These are phyloP conservation scores for Plasmodium ovale DNA, from an alignment of 169 alveolate species.

Conservation along the genomic window DNA sequence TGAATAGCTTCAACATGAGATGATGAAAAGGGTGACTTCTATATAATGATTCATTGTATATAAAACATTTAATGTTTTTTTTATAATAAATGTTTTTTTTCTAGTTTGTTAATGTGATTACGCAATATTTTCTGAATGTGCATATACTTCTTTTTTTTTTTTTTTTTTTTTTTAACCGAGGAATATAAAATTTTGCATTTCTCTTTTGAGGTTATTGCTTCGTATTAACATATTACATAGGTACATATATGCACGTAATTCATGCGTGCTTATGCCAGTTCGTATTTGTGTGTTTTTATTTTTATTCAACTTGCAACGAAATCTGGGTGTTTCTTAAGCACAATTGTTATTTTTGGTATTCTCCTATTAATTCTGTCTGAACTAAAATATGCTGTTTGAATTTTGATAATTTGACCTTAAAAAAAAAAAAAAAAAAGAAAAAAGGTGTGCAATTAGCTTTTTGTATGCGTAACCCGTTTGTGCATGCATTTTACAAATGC, in stretches of 20 bases:
- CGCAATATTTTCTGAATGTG: not conserved
- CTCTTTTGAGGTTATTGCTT: not conserved
- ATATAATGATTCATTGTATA: not conserved
- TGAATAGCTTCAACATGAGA: not conserved
- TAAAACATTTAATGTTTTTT: too few species aligned
- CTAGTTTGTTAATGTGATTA: too few species aligned
- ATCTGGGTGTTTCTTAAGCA: conserved; percentile 73
- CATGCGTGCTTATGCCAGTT: not conserved
- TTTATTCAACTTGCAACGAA: conserved; percentile 50
- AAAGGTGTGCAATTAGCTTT: not conserved
- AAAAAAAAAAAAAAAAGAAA: conserved; percentile 19
- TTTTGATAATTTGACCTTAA: conserved; percentile 78
- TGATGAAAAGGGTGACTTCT: not conserved
- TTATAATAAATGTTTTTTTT: too few species aligned
- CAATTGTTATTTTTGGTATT: conserved; percentile 82
- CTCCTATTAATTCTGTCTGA: conserved; percentile 79
- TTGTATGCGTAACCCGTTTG: not conserved
- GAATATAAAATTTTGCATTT: not conserved
- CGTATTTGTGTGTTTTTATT: not conserved
- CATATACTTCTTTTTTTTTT: not conserved
- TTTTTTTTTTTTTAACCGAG: not conserved
- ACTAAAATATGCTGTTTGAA: conserved; percentile 81
- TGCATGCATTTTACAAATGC: not conserved
- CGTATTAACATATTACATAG: not conserved
- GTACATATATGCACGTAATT: not conserved